Evolutionary conservation across 1,139 yeast genomes (phyloP).

Genomic region (Magnusiomyces fungicola): DNA sequence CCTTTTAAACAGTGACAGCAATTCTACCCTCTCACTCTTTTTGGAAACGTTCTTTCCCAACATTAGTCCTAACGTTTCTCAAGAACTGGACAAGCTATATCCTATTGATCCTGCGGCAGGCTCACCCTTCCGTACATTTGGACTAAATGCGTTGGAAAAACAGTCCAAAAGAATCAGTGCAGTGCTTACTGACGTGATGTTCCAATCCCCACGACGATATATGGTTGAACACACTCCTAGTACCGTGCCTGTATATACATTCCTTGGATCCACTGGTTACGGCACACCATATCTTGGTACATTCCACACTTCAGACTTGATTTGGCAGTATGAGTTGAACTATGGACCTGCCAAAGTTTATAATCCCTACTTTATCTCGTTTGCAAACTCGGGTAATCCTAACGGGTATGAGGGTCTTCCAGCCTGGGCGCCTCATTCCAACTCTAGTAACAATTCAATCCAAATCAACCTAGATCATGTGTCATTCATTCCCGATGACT

Average conservation of each 20-base stretch:
- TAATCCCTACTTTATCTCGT: constrained; percentile 17
- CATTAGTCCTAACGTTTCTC: neutral
- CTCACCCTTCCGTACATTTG: constrained; percentile 22
- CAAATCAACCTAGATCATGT: too few relatives aligned
- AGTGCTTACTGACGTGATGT: constrained; percentile 18
- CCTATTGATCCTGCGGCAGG: constrained; percentile 18
- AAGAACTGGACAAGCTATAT: constrained; percentile 13
- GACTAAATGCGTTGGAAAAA: constrained; percentile 11
- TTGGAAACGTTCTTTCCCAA: neutral
- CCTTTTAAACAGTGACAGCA: neutral
- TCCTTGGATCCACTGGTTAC: constrained; percentile 1
- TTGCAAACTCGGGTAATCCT: constrained; percentile 17
- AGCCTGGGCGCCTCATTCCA: constrained; percentile 12
- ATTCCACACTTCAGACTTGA: constrained; percentile 6
- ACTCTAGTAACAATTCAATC: too few relatives aligned
- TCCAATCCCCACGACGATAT: constrained; percentile 20
- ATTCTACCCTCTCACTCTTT: neutral
- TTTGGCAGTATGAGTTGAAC: constrained; percentile 5
- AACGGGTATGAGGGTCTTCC: constrained; percentile 8
- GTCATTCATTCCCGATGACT: too few relatives aligned
- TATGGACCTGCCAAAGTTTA: constrained; percentile 12
- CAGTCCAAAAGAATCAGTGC: constrained; percentile 21
- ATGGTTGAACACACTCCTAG: constrained; percentile 3
- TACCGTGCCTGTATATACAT: neutral
- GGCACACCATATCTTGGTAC: constrained; percentile 7